Percentiles rank a stretch among this genome's conserved stretches.
Conservation (phyloP, 805 yeast species). For the Vanderwaltozyma yarrowii region DNA sequence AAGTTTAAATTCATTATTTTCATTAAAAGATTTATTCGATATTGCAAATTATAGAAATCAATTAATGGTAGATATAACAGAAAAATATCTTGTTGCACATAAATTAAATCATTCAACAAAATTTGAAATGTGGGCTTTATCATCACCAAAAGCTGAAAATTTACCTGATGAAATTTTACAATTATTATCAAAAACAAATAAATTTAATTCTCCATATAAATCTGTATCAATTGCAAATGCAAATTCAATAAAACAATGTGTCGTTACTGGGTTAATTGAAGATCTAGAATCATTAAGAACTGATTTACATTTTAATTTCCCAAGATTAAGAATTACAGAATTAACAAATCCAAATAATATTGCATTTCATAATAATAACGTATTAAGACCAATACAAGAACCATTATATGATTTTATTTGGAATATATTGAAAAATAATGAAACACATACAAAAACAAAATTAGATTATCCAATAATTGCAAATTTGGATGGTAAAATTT, state of each 20-base stretch:
- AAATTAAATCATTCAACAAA: slow-evolving; percentile 16
- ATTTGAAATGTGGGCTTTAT: slow-evolving; percentile 27
- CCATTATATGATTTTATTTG: slow-evolving; percentile 27
- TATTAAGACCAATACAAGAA: slow-evolving; percentile 24
- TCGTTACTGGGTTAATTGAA: slow-evolving; percentile 23
- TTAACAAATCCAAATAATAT: slow-evolving; percentile 25
- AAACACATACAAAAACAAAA: slow-evolving; percentile 16
- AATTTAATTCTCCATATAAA: slow-evolving; percentile 1
- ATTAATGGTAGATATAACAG: slow-evolving; percentile 26
- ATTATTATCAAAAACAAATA: slow-evolving; percentile 2
- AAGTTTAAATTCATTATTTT: slow-evolving; percentile 19
- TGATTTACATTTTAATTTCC: slow-evolving; percentile 15
- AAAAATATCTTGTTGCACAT: slow-evolving; percentile 18
- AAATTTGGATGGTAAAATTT: slow-evolving; percentile 23
- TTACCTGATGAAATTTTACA: slow-evolving; percentile 11
- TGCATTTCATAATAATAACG: slow-evolving; percentile 27
- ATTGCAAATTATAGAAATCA: slow-evolving; percentile 27
- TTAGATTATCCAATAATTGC: slow-evolving; percentile 24
- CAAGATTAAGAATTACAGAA: slow-evolving; percentile 19
- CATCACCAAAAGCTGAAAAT: slow-evolving; percentile 20
- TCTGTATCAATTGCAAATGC: slow-evolving; percentile 24
- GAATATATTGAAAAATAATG: slow-evolving; percentile 22
- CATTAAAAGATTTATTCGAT: slow-evolving; percentile 20
- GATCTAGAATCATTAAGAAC: slow-evolving; percentile 20
- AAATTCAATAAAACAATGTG: slow-evolving; percentile 26